phyloP scores from a whole-genome alignment of 73 alveolate species.

The Tetrahymena thermophila region DNA sequence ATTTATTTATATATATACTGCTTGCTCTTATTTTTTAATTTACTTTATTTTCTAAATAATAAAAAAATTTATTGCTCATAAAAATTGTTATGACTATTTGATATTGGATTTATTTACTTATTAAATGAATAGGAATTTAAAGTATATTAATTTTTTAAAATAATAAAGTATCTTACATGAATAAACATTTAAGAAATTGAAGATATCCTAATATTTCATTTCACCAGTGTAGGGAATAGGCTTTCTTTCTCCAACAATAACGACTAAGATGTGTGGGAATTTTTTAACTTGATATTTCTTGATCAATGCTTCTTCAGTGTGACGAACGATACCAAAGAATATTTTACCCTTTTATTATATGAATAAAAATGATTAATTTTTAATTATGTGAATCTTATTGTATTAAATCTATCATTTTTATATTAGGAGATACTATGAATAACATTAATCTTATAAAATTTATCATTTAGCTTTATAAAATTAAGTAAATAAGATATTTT shows the following conservation, averaged over 20 bases:
- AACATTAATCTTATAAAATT: no score
- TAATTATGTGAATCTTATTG: not conserved
- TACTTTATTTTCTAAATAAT: no score
- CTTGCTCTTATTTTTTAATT: no score
- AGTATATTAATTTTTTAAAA: no score
- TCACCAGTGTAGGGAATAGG: slow-evolving; percentile 84
- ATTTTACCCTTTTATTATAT: slow-evolving; percentile 47
- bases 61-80: no score
- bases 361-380: not conserved
- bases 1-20: no score
- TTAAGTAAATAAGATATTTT: no score
- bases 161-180: not conserved
- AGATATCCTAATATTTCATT: slow-evolving; percentile 62
- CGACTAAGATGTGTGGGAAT: slow-evolving; percentile 74
- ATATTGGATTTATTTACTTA: no score
- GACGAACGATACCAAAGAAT: slow-evolving; percentile 87
- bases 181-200: slow-evolving; percentile 88
- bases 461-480: no score
- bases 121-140: no score
- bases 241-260: slow-evolving; percentile 75
- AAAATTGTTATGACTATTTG: no score
- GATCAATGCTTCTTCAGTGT: slow-evolving; percentile 66
- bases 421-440: not conserved
- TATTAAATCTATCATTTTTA: no score
- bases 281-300: slow-evolving; percentile 81